phyloP scores from a whole-genome alignment of 768 basidiomycete species.

The Atractiella rhizophila region DNA sequence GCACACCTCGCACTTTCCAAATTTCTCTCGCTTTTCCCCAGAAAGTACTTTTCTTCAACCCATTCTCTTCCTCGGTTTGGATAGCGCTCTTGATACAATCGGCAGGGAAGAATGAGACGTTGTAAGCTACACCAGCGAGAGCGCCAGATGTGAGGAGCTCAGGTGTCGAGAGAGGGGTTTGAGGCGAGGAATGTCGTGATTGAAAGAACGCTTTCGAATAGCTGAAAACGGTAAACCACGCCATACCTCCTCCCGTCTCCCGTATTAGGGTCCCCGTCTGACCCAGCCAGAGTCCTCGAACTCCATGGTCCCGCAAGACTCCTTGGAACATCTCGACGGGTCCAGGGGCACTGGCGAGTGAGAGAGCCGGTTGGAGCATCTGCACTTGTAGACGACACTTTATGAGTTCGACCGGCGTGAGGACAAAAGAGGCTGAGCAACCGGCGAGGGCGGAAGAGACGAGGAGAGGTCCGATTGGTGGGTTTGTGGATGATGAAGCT shows the following conservation, averaged over 20 bases:
- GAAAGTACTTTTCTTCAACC: constrained; percentile 14
- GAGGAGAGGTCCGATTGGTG: constrained; percentile 39
- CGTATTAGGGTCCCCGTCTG: constrained; percentile 81
- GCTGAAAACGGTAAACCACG: constrained; percentile 82
- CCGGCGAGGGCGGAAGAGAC: constrained; percentile 73
- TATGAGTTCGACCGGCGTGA: constrained; percentile 86
- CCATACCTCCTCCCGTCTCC: constrained; percentile 68
- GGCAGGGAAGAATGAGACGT: constrained; percentile 74
- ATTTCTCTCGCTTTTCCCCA: constrained; percentile 39
- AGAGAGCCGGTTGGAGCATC: constrained; percentile 31
- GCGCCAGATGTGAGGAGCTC: constrained; percentile 73
- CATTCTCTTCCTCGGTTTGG: constrained; percentile 61
- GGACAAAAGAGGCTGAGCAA: constrained; percentile 53
- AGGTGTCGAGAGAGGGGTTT: neutral
- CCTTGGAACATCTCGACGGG: constrained; percentile 41
- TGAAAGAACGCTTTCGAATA: constrained; percentile 36
- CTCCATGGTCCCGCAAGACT: constrained; percentile 39
- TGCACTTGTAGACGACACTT: constrained; percentile 98
- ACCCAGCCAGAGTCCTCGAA: constrained; percentile 83
- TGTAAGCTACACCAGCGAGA: constrained; percentile 59
- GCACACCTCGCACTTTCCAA: constrained; percentile 47
- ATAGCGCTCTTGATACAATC: constrained; percentile 85
- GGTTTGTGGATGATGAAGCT: constrained; percentile 15
- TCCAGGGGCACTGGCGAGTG: constrained; percentile 28
- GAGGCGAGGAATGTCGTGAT: too few relatives aligned